These are phyloP conservation scores for Plasmodium sp. DNA, from an alignment of 169 alveolate species.

Conservation along the genomic window DNA sequence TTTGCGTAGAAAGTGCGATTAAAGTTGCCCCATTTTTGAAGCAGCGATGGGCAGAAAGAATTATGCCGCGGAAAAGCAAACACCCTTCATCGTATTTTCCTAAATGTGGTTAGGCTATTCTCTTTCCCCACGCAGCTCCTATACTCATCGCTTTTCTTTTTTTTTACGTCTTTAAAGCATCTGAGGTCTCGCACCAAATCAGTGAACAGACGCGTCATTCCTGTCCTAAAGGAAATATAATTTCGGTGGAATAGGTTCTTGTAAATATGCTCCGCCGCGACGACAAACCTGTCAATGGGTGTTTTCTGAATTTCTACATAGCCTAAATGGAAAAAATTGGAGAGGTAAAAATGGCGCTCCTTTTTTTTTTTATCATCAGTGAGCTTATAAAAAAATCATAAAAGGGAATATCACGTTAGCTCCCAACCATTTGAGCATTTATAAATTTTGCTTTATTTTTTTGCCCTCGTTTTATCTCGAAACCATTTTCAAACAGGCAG, in stretches of 20 bases:
- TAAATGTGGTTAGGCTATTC: background rate
- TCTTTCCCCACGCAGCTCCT: background rate
- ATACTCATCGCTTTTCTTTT: background rate
- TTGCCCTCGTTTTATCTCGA: background rate
- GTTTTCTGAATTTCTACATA: slow-evolving; percentile 73
- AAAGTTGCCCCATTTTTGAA: background rate
- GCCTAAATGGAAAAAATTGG: slow-evolving; percentile 7
- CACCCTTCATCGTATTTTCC: background rate
- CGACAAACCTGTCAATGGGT: slow-evolving; percentile 48
- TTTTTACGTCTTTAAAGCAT: slow-evolving; percentile 62
- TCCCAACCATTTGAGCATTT: background rate
- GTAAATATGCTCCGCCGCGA: slow-evolving; percentile 30
- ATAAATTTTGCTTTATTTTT: background rate
- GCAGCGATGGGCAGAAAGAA: background rate
- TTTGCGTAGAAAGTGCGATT: background rate
- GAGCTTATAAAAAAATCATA: background rate
- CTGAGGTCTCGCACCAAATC: slow-evolving; percentile 16
- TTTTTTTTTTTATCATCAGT: background rate
- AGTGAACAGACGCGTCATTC: slow-evolving; percentile 39
- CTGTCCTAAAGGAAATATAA: slow-evolving; percentile 10
- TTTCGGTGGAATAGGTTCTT: slow-evolving; percentile 9
- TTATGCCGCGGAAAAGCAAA: background rate
- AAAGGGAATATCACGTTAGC: background rate
- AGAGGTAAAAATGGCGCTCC: background rate
- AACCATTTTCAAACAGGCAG: slow-evolving; percentile 64